Evolutionary conservation across 2,329 filamentous ascomycete genomes (phyloP), one percentile per base, ranked within the genome.

Genomic region (Curvularia verruculosa): DNA sequence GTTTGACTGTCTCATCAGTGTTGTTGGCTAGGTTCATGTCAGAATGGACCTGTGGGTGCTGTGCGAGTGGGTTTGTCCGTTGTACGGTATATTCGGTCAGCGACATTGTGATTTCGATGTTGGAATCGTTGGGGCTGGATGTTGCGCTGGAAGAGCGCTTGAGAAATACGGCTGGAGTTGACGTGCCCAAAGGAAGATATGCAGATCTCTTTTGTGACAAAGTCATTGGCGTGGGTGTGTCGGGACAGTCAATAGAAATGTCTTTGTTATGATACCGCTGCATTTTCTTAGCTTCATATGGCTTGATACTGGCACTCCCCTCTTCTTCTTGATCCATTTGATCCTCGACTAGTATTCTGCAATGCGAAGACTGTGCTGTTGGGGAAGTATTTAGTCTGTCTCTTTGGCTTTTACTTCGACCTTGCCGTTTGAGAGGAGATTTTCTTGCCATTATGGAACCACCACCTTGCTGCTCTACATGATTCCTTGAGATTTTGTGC

Each of bases 191-290:
- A 2, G 63, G 63, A 12, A 51, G 46, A 34, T 69, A 65, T 2
- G 63, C 58, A 5, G 58, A 49, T 6, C 46, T 49, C 21, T 61
- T 58, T 29, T 69, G 66, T n/a, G 55, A 58, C 23, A 31, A 56
- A 10, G 63, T 54, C 43, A 68, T 59, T 8, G 66, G 66, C 0
- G 67, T 65, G 1, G 67, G 67, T 21, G 67, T 70, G 9, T 66
- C 63, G 9, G 66, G 67, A 3, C 54, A 54, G 2, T 61, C 59
- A 13, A 13, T 18, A 1, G 40, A 7, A 13, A 34, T 47, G 28
- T 47, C 40, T 15, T 18, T 52, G 1, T 47, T 10, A 8, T 31
- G n/a, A 1, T 55, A 29, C 3, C 40, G 15, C 34, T 59, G 28
- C 10, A 28, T 8, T 46, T 54, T 31, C 15, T 26, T n/a, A 9